A percentile compares a stretch with the other conserved stretches of the same genome.
Conservation (phyloP, 345 rosid species). For the Erodium maritimum region DNA sequence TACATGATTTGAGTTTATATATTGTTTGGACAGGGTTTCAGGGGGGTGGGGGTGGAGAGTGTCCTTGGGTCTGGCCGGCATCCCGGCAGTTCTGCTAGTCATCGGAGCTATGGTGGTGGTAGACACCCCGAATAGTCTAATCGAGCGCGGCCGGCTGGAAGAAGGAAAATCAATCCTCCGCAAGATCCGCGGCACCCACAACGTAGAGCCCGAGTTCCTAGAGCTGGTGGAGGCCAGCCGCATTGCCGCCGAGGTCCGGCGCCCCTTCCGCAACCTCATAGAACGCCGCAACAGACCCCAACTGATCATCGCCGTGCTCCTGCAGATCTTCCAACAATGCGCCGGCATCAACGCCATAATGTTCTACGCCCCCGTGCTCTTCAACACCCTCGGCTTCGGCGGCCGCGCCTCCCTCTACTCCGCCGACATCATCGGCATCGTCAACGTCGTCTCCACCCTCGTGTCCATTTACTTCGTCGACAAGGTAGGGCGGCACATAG, state of each 20-base stretch:
- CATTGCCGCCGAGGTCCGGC: slow-evolving; percentile 66
- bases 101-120: slow-evolving; percentile 65
- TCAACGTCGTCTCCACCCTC: slow-evolving; percentile 65
- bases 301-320: slow-evolving; percentile 59
- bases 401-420: slow-evolving; percentile 81
- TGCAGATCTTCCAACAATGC: slow-evolving; percentile 92
- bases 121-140: slow-evolving; percentile 87
- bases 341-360: slow-evolving; percentile 94
- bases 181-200: slow-evolving; percentile 66
- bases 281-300: slow-evolving; percentile 69
- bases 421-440: slow-evolving; percentile 82
- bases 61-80: slow-evolving; percentile 81
- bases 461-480: slow-evolving; percentile 84
- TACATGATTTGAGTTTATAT: too few relatives aligned
- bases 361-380: slow-evolving; percentile 92
- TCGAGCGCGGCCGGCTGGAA: slow-evolving; percentile 72
- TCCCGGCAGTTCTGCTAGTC: slow-evolving; percentile 74
- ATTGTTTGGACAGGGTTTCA: slow-evolving; percentile 57
- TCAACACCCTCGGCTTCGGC: slow-evolving; percentile 69
- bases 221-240: slow-evolving; percentile 93
- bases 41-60: slow-evolving; percentile 97
- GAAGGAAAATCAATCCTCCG: slow-evolving; percentile 81
- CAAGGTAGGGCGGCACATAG: too few relatives aligned
- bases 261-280: slow-evolving; percentile 75
- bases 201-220: slow-evolving; percentile 72